These are phyloP conservation scores for Microcera coccophila DNA, from an alignment of 2,329 filamentous ascomycete species.

Conservation along the genomic window DNA sequence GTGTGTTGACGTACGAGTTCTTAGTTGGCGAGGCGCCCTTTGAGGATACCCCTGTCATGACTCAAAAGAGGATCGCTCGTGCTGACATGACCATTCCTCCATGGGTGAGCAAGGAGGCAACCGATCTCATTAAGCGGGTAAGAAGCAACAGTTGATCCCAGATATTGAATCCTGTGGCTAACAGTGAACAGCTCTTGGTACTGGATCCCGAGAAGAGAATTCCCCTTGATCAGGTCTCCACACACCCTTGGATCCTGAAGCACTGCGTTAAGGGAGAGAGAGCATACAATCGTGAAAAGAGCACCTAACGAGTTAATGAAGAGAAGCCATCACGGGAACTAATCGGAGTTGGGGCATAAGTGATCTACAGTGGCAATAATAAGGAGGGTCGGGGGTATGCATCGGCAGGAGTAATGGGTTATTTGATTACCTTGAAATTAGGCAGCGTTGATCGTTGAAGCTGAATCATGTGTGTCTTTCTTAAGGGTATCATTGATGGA, in stretches of 20 bases:
- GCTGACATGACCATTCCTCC: constrained; percentile 90
- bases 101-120: constrained; percentile 86
- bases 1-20: constrained; percentile 94
- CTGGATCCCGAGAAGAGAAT: constrained; percentile 93
- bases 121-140: constrained; percentile 87
- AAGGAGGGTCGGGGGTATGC: constrained; percentile 22
- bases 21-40: constrained; percentile 94
- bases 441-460: too few species aligned
- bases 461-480: constrained; percentile 8
- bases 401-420: constrained; percentile 30
- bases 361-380: constrained; percentile 18
- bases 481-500: constrained; percentile 26
- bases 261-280: constrained; percentile 72
- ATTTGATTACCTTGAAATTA: too few species aligned
- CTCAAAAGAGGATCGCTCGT: constrained; percentile 79
- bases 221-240: constrained; percentile 80
- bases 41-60: constrained; percentile 93
- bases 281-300: constrained; percentile 48
- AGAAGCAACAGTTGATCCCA: constrained; percentile 27
- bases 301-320: constrained; percentile 21
- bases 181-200: constrained; percentile 67
- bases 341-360: constrained; percentile 12
- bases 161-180: constrained; percentile 13
- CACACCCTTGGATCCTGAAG: constrained; percentile 95
- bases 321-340: constrained; percentile 11